A percentile compares a stretch with the other conserved stretches of the same genome.
Conservation (phyloP, 495 filamentous ascomycete species). For the Aspergillus cavernicola region DNA sequence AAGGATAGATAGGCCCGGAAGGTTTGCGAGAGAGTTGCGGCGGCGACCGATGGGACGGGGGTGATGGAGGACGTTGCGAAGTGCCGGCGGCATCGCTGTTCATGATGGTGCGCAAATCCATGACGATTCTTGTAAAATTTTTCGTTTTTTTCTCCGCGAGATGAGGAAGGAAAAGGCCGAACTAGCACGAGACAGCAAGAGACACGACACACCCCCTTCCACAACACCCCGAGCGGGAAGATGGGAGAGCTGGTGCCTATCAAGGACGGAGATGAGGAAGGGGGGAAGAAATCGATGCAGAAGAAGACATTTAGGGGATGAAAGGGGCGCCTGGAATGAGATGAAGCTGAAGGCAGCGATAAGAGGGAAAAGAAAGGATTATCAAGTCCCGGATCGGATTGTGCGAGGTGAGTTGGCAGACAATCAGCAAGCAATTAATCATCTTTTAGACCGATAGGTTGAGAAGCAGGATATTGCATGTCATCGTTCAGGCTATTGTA, state of each 20-base stretch:
- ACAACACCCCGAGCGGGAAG: slow-evolving; percentile 7
- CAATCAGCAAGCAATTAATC: not conserved
- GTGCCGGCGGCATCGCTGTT: slow-evolving; percentile 44
- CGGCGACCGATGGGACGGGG: slow-evolving; percentile 16
- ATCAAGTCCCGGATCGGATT: not conserved
- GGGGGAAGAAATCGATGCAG: not conserved
- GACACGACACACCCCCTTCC: slow-evolving; percentile 9
- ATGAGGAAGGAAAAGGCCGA: not conserved
- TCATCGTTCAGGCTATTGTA: not conserved
- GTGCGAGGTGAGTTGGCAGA: slow-evolving; percentile 8
- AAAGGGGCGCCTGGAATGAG: slow-evolving; percentile 3
- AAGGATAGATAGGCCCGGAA: slow-evolving; percentile 27
- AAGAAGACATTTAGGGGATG: slow-evolving; percentile 12
- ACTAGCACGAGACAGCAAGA: not conserved
- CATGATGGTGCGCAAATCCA: slow-evolving; percentile 56
- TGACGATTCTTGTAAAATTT: slow-evolving; percentile 27
- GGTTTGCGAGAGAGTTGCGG: slow-evolving; percentile 22
- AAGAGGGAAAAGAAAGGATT: slow-evolving; percentile 3
- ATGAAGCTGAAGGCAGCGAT: slow-evolving; percentile 6
- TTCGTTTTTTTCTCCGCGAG: not conserved
- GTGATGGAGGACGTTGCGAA: slow-evolving; percentile 26
- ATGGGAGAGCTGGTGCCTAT: slow-evolving; percentile 3
- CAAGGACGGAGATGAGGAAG: slow-evolving; percentile 5
- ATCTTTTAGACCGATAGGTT: not conserved
- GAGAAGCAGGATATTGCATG: not conserved